A percentile compares a stretch with the other conserved stretches of the same genome.
These are phyloP conservation scores for Mortierella sp. DNA, from an alignment of 371 early-diverging fungal species.

Conservation along the genomic window DNA sequence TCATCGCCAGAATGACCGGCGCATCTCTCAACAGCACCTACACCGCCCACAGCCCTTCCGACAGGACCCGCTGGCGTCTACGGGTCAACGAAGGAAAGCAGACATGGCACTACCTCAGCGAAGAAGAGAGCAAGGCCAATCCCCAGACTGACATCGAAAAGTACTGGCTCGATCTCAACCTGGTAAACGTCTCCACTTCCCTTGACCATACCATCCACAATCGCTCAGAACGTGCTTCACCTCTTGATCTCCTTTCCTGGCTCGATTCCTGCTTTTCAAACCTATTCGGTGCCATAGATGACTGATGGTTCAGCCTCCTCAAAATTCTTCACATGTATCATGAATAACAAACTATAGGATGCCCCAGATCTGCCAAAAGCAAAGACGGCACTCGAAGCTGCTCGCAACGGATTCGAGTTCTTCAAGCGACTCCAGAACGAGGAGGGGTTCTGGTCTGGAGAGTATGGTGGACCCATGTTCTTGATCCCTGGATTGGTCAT, in stretches of 20 bases:
- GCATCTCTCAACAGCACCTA: neutral
- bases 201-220: neutral
- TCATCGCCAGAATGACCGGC: slow-evolving; percentile 23
- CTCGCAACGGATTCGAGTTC: slow-evolving; percentile 90
- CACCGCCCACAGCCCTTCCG: slow-evolving; percentile 58
- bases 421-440: slow-evolving; percentile 88
- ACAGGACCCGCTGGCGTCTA: slow-evolving; percentile 83
- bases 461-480: slow-evolving; percentile 98
- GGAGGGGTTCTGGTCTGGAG: slow-evolving; percentile 97
- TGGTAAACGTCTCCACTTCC: slow-evolving; percentile 56
- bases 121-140: slow-evolving; percentile 67
- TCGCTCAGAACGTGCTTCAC: neutral
- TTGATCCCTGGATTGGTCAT: slow-evolving; percentile 91
- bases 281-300: no score
- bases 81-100: slow-evolving; percentile 87
- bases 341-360: slow-evolving; percentile 50
- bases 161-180: slow-evolving; percentile 90
- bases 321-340: neutral
- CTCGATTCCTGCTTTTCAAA: no score
- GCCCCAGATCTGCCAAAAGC: slow-evolving; percentile 60
- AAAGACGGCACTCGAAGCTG: slow-evolving; percentile 80
- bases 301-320: no score
- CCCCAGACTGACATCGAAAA: slow-evolving; percentile 86
- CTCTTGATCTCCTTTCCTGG: neutral
- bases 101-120: slow-evolving; percentile 89